Conservation (phyloP, 129 eudicot species). For the Tagetes patula region DNA sequence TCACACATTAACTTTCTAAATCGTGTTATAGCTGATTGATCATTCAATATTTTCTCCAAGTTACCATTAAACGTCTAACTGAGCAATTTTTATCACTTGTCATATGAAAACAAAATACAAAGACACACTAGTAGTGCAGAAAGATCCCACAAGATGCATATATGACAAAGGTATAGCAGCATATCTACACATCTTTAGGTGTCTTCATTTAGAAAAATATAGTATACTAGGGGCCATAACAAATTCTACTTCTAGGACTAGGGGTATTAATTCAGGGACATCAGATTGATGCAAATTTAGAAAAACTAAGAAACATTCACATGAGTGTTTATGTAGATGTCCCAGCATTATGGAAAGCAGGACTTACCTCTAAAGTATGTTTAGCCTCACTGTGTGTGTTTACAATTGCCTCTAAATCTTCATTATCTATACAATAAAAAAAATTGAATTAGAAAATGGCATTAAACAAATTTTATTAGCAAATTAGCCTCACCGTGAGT, state of each 20-base stretch:
- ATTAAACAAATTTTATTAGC: not conserved
- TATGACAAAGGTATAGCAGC: slow-evolving; percentile 15
- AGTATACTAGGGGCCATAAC: slow-evolving; percentile 13
- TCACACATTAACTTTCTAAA: not conserved
- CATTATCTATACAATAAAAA: slow-evolving; percentile 35
- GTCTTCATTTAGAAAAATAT: not conserved
- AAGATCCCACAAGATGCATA: not conserved
- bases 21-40: not conserved
- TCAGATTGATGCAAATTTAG: not conserved
- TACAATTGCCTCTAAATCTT: slow-evolving; percentile 31
- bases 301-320: not conserved
- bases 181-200: slow-evolving; percentile 5
- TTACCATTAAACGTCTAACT: not conserved
- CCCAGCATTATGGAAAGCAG: not conserved
- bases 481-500: slow-evolving; percentile 24
- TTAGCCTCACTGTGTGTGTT: slow-evolving; percentile 31
- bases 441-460: slow-evolving; percentile 4
- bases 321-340: slow-evolving; percentile 3
- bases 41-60: not conserved
- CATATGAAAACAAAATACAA: not conserved
- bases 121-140: not conserved
- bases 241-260: not conserved
- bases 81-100: not conserved
- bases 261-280: not conserved
- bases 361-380: slow-evolving; percentile 46